Percentiles rank a stretch among this genome's conserved stretches.
Evolutionary conservation across 139 green algal species (phyloP).

Genomic region (Bryopsis sp.): DNA sequence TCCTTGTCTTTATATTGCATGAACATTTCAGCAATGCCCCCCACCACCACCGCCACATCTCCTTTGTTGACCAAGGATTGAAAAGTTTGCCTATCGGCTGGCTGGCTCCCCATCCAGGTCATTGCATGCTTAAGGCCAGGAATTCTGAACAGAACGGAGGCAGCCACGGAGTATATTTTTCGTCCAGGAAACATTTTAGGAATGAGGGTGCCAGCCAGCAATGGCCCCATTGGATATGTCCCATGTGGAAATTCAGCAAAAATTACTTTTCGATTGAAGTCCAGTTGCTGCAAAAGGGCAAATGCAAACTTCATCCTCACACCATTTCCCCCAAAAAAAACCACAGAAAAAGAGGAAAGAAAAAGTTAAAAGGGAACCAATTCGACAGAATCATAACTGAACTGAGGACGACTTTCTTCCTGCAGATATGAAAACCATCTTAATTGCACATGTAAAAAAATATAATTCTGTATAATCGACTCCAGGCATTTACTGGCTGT

Average conservation of each 20-base stretch:
- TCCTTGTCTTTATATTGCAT: slow-evolving; percentile 16
- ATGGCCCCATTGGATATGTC: slow-evolving; percentile 11
- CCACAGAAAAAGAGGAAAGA: not conserved
- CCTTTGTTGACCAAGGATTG: not conserved
- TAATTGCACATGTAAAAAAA: too few species aligned
- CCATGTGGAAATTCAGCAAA: slow-evolving; percentile 21
- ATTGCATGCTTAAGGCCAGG: slow-evolving; percentile 11
- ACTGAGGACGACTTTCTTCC: too few species aligned
- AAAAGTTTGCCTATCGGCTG: slow-evolving; percentile 3
- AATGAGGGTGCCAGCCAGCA: slow-evolving; percentile 19
- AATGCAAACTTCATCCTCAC: not conserved
- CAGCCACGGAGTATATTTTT: slow-evolving; percentile 1
- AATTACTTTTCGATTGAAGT: not conserved
- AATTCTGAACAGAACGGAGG: slow-evolving; percentile 20
- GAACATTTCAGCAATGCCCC: slow-evolving; percentile 17
- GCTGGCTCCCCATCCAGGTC: slow-evolving; percentile 15
- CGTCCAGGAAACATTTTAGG: slow-evolving; percentile 15
- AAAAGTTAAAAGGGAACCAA: too few species aligned
- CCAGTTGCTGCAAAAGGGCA: not conserved
- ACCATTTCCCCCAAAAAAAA: not conserved
- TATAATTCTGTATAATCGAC: too few species aligned
- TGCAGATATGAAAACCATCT: too few species aligned
- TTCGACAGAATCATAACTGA: too few species aligned
- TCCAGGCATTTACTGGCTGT: too few species aligned
- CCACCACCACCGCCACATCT: slow-evolving; percentile 4